Conservation (phyloP, 116 monocot genomes). For the Papilionanthe hybrid region DNA sequence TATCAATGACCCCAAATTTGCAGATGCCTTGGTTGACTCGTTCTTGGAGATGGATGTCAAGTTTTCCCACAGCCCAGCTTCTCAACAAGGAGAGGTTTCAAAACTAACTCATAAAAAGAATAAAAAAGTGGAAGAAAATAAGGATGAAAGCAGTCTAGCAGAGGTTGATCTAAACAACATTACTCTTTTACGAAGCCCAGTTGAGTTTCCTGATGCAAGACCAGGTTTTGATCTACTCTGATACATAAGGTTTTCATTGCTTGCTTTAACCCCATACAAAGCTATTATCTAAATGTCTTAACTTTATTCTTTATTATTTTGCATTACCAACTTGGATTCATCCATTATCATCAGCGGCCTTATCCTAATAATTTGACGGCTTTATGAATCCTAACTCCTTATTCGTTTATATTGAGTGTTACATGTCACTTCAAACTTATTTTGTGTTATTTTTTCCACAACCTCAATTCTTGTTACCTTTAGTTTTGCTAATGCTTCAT, state of each 20-base stretch:
- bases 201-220: slow-evolving; percentile 72
- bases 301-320: background rate
- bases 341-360: background rate
- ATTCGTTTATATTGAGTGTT: background rate
- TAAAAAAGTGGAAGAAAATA: background rate
- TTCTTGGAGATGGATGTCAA: slow-evolving; percentile 55
- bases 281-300: background rate
- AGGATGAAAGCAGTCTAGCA: slow-evolving; percentile 11
- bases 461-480: background rate
- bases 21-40: slow-evolving; percentile 64
- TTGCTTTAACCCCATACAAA: background rate
- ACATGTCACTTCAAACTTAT: background rate
- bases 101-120: slow-evolving; percentile 9
- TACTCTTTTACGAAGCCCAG: slow-evolving; percentile 28
- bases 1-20: slow-evolving; percentile 86
- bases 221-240: slow-evolving; percentile 42
- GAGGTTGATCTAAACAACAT: slow-evolving; percentile 10
- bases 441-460: background rate
- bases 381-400: background rate
- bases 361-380: background rate
- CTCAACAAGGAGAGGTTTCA: slow-evolving; percentile 11
- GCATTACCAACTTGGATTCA: background rate
- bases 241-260: background rate
- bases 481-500: background rate
- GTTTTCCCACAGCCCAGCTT: slow-evolving; percentile 15